Base-by-base conservation (phyloP, 2,329 filamentous ascomycete genomes). In the Fusarium sp. region DNA sequence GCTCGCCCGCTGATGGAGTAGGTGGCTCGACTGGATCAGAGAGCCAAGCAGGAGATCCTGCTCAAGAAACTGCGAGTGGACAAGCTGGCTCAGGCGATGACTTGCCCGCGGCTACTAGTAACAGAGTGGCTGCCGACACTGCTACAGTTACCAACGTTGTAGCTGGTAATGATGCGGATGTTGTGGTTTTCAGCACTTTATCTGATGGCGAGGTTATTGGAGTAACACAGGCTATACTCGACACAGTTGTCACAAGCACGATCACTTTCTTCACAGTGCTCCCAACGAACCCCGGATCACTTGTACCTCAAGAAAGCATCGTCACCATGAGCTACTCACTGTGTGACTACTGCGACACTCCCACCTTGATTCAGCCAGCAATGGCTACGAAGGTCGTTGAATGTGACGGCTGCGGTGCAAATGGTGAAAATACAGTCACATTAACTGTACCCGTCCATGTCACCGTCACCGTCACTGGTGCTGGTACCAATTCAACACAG, bases 261-360 rank as follows among this genome's bases (percentile, higher is more conserved):
- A 53, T 78, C 48, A 75, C 70, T 3, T 78, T 78, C 68, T 70
- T 60, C 26, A 77, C 74, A 14, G 61, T 75, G 13, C 77, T 79
- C 50, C 71, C 80, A 11, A 82, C 82, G 10, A 77, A 83, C 67
- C 76, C 78, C 0, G 79, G 78, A 6, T 65, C 67, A 26, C 77
- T 85, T 26, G 70, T 79, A n/a, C 76, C 73, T 24, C 72, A 78
- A 7, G 75, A 81, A 63, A 82, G 81, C 55, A 75, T 76, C 48
- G 79, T 82, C 13, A 82, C 80, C 22, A 68, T 81, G 30, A 55
- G 65, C n/a, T 71, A 71, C 18, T 66, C 76, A n/a, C 58, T 71
- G 6, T 78, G 77, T 39, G 61, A 55, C 7, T 78, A 57, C 3
- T 78, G 75, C 50, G 61, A 72, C 22, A 75, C 65, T 18, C 72